Conservation (phyloP, 345 rosid genomes). For the Sonneratia caseolaris region DNA sequence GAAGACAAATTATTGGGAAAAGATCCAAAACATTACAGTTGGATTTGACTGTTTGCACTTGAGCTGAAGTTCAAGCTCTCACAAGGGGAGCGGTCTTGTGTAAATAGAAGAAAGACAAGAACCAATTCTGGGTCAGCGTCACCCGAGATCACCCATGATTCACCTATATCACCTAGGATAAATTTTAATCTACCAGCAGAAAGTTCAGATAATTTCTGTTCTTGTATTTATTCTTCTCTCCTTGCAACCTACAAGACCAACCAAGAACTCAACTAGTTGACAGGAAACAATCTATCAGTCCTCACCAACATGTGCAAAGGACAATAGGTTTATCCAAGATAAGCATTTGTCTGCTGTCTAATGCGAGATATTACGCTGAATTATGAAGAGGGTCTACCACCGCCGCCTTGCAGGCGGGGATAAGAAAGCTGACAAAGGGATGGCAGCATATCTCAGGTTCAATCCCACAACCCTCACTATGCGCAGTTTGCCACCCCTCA, state of each 20-base stretch:
- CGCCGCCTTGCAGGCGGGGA: neutral
- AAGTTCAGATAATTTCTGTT: neutral
- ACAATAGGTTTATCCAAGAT: neutral
- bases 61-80: neutral
- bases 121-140: neutral
- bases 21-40: neutral
- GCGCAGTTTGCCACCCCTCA: neutral
- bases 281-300: neutral
- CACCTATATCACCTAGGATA: neutral
- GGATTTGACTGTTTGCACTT: neutral
- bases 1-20: neutral
- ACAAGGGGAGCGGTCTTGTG: neutral
- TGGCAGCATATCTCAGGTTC: neutral
- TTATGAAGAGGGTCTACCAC: neutral
- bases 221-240: neutral
- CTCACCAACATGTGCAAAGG: neutral
- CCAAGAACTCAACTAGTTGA: neutral
- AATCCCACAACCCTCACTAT: no score
- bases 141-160: neutral
- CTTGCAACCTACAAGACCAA: neutral
- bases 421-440: neutral
- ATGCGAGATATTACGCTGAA: neutral
- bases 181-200: neutral
- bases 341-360: neutral
- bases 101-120: neutral